These are phyloP conservation scores for Pseudonectria buxi DNA, from an alignment of 2,329 filamentous ascomycete species.

Conservation along the genomic window DNA sequence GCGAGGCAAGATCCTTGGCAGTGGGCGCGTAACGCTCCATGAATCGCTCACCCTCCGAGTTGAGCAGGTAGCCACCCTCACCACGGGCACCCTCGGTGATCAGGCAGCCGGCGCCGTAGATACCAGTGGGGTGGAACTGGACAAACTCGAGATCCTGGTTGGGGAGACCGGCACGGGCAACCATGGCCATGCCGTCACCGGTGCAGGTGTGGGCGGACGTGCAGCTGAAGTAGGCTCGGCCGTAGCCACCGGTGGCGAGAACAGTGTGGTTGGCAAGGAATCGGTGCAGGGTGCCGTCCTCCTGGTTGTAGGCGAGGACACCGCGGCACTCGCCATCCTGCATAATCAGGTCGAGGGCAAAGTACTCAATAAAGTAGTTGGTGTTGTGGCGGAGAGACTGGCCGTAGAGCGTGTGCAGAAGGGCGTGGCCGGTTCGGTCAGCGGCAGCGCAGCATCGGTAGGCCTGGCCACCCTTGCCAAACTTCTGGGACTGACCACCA, in stretches of 20 bases:
- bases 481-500: slow-evolving; percentile 93
- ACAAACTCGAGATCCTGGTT: slow-evolving; percentile 99
- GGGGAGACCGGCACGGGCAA: slow-evolving; percentile 90
- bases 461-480: slow-evolving; percentile 92
- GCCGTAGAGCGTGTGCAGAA: slow-evolving; percentile 96
- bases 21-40: slow-evolving; percentile 99
- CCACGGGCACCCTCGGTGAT: slow-evolving; percentile 97
- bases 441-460: slow-evolving; percentile 96
- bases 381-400: slow-evolving; percentile 96
- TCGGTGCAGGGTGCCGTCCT: slow-evolving; percentile 94
- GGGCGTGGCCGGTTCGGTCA: slow-evolving; percentile 93
- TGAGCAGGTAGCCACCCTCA: slow-evolving; percentile 95
- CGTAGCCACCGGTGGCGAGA: slow-evolving; percentile 93
- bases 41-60: slow-evolving; percentile 97
- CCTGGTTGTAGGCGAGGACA: slow-evolving; percentile 96
- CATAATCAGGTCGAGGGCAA: slow-evolving; percentile 95
- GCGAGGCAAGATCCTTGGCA: slow-evolving; percentile 92
- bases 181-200: slow-evolving; percentile 99
- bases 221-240: slow-evolving; percentile 96
- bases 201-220: slow-evolving; percentile 98
- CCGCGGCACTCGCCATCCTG: slow-evolving; percentile 94
- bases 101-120: slow-evolving; percentile 95
- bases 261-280: slow-evolving; percentile 97
- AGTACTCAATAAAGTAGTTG: slow-evolving; percentile 99
- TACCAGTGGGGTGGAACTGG: slow-evolving; percentile 98